Base-by-base conservation (phyloP, 768 basidiomycete genomes). In the Tephrocybe sp. region DNA sequence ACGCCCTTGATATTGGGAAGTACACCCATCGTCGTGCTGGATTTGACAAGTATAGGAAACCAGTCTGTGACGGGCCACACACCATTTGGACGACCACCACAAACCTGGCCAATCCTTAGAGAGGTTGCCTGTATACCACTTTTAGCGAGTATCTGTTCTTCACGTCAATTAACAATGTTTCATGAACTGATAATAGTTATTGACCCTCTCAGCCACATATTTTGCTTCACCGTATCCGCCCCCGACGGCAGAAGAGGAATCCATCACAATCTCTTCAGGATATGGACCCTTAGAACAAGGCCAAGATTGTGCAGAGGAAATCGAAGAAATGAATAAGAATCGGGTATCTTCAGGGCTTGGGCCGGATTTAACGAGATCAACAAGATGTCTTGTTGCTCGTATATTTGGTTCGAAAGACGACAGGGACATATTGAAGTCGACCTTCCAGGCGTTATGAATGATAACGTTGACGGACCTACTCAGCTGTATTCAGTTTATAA, bases 41-140 rank as follows among this genome's bases (percentile, higher is more conserved):
- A 67, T 44, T 71, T 70, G 19, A 69, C 57, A 6, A 70, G 55
- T 30, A 67, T 66, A 3, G 71, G 69, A 15, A 73, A 56, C 69
- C 71, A 73, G 24, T 72, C 70, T 1, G 57, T 64, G 11, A 61
- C 63, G 2, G 66, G 56, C 73, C 73, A 74, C 8, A 68, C 67
- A 3, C 71, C 71, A 19, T 63, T 66, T 4, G 61, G 60, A 1
- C 13, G 7, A 1, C 64, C 64, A 10, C 69, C 71, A 41, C 59
- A 57, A 15, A 73, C 58, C 50, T 73, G 71, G 3, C 70, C 70
- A 21, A 72, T 61, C 7, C 71, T 59, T 22, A 72, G 47, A 3
- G 65, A 67, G 2, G 65, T 62, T 6, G 59, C 57, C 22, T 63
- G 53, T 2, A 70, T 37, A 1, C 66, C 65, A 46, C 67, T 68